phyloP scores from a whole-genome alignment of 768 basidiomycete genomes.

The Suillus variegatus region DNA sequence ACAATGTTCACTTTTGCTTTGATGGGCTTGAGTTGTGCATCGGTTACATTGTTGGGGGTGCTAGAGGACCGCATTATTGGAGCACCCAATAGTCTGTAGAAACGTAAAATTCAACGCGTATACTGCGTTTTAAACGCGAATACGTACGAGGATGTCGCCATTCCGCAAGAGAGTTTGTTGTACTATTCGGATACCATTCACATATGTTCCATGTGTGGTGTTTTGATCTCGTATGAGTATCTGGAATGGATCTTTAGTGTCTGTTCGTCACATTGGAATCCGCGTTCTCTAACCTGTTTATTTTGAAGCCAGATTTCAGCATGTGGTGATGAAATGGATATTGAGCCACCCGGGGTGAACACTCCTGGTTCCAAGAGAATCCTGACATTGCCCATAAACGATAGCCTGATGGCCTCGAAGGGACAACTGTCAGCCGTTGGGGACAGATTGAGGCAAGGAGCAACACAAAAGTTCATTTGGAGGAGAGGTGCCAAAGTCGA shows the following conservation, averaged over 20 bases:
- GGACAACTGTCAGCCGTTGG: constrained; percentile 39
- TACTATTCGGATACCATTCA: constrained; percentile 45
- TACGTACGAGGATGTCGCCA: constrained; percentile 47
- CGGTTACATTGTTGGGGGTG: constrained; percentile 40
- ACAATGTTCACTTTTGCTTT: constrained; percentile 41
- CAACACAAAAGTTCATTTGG: constrained; percentile 26
- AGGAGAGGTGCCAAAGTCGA: neutral
- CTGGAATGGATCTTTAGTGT: constrained; percentile 29
- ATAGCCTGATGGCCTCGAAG: constrained; percentile 38
- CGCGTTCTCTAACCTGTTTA: constrained; percentile 36
- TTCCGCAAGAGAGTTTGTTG: constrained; percentile 38
- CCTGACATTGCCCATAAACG: constrained; percentile 30
- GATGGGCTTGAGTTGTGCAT: constrained; percentile 48
- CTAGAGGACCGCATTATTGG: constrained; percentile 39
- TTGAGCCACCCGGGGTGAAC: constrained; percentile 28
- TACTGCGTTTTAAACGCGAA: neutral
- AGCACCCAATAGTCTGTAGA: constrained; percentile 42
- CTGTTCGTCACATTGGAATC: constrained; percentile 1
- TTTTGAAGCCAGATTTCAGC: constrained; percentile 49
- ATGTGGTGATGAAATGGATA: constrained; percentile 44
- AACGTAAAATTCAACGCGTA: constrained; percentile 13
- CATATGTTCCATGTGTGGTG: constrained; percentile 48
- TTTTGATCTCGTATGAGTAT: constrained; percentile 49
- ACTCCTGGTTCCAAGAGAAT: constrained; percentile 37
- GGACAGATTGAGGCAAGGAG: constrained; percentile 35